Conservation (phyloP, 2,329 filamentous ascomycete genomes). For the Chalaropsis ovoidea region DNA sequence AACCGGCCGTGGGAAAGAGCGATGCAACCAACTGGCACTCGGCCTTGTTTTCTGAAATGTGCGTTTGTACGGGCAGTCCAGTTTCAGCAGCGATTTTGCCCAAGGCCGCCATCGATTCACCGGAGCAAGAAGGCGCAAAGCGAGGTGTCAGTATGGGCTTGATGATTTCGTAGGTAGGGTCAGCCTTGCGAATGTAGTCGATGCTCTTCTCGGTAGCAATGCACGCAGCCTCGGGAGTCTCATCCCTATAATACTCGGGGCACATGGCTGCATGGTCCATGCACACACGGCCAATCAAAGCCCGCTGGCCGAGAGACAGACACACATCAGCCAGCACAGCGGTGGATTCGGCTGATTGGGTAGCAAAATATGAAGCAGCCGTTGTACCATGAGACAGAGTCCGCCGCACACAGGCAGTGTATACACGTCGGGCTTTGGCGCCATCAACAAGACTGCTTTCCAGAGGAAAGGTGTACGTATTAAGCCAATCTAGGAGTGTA, state of each 20-base stretch:
- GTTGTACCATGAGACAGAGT: constrained; percentile 88
- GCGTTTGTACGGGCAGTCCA: constrained; percentile 68
- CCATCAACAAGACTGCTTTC: constrained; percentile 63
- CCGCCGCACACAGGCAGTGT: constrained; percentile 64
- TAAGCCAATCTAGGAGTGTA: constrained; percentile 85
- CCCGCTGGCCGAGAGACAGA: constrained; percentile 67
- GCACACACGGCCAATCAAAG: constrained; percentile 86
- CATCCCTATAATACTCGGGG: constrained; percentile 72
- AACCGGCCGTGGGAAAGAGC: constrained; percentile 53
- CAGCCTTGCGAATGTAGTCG: constrained; percentile 54
- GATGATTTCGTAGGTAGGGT: constrained; percentile 55
- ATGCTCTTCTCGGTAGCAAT: constrained; percentile 50
- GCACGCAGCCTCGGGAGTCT: constrained; percentile 48
- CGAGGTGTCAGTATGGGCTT: constrained; percentile 69
- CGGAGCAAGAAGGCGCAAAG: constrained; percentile 55
- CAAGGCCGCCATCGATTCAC: constrained; percentile 51
- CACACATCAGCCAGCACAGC: constrained; percentile 83
- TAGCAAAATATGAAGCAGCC: constrained; percentile 89
- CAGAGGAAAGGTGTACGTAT: constrained; percentile 89
- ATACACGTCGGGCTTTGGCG: constrained; percentile 57
- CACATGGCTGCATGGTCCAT: constrained; percentile 65
- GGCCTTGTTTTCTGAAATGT: constrained; percentile 70
- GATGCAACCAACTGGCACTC: constrained; percentile 62
- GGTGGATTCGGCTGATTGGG: constrained; percentile 75
- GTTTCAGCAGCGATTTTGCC: constrained; percentile 54